These are phyloP conservation scores for Sphaerulina musiva DNA, from an alignment of 2,329 filamentous ascomycete species.

Conservation along the genomic window DNA sequence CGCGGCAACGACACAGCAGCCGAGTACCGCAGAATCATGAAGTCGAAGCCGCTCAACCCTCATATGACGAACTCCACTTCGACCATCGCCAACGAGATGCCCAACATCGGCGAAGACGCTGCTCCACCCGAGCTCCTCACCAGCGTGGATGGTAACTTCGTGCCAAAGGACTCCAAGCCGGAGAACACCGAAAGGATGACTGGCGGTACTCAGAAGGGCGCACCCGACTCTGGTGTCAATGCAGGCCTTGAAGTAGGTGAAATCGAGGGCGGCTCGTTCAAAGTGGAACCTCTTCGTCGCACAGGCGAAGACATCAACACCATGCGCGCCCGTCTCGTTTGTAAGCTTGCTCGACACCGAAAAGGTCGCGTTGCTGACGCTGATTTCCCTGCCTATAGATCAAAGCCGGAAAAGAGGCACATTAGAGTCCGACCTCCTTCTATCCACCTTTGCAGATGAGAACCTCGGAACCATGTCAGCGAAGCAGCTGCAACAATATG, in stretches of 20 bases:
- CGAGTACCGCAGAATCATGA: constrained; percentile 51
- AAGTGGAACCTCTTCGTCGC: constrained; percentile 80
- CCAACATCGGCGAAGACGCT: constrained; percentile 51
- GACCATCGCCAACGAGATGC: constrained; percentile 58
- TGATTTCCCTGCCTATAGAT: constrained; percentile 51
- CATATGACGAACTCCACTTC: constrained; percentile 59
- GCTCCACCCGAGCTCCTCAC: constrained; percentile 56
- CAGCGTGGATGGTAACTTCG: constrained; percentile 50
- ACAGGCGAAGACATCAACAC: constrained; percentile 77
- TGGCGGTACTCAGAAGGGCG: constrained; percentile 53
- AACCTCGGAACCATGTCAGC: constrained; percentile 68
- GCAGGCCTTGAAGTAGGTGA: constrained; percentile 75
- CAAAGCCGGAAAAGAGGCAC: constrained; percentile 95
- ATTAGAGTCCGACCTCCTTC: constrained; percentile 88
- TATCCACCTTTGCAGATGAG: constrained; percentile 85
- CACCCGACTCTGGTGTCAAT: constrained; percentile 44
- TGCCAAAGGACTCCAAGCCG: constrained; percentile 54
- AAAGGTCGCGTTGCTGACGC: constrained; percentile 24
- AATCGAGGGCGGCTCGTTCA: constrained; percentile 78
- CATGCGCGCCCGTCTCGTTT: constrained; percentile 79
- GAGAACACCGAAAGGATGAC: constrained; percentile 61
- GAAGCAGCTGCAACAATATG: constrained; percentile 73
- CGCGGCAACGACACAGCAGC: constrained; percentile 49
- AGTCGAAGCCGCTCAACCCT: constrained; percentile 53
- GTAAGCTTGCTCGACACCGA: constrained; percentile 36